phyloP scores from a whole-genome alignment of 371 early-diverging fungal genomes.

The Parasitella parasitica region DNA sequence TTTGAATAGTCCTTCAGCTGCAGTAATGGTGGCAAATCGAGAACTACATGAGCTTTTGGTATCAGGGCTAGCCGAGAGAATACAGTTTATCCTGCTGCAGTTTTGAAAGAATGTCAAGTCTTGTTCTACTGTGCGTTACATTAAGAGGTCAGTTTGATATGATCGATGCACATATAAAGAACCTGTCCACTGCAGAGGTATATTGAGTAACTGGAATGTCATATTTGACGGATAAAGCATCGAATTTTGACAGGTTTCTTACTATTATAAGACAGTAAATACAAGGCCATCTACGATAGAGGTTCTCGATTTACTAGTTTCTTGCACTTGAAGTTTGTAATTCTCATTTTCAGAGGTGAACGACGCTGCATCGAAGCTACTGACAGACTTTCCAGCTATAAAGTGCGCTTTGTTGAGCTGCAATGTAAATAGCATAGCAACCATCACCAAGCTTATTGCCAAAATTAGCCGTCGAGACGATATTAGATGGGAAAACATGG shows the following conservation, averaged over 20 bases:
- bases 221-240: conserved; percentile 5
- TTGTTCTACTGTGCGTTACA: conserved; percentile 12
- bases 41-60: conserved; percentile 23
- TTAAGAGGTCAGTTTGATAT: no score
- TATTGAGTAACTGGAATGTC: conserved; percentile 23
- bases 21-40: conserved; percentile 28
- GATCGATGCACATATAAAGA: no score
- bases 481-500: neutral
- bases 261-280: neutral
- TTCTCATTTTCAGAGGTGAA: neutral
- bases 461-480: neutral
- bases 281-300: neutral
- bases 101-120: conserved; percentile 22
- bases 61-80: conserved; percentile 20
- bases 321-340: conserved; percentile 6
- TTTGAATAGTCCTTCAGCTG: conserved; percentile 39
- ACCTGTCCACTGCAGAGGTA: conserved; percentile 22
- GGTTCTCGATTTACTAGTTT: conserved; percentile 6
- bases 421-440: neutral
- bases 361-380: neutral
- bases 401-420: neutral
- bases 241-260: neutral
- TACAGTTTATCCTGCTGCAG: conserved; percentile 21
- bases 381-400: neutral
- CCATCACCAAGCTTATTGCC: neutral